Conservation (phyloP, 2,329 filamentous ascomycete species). For the Aspergillus ustus region DNA sequence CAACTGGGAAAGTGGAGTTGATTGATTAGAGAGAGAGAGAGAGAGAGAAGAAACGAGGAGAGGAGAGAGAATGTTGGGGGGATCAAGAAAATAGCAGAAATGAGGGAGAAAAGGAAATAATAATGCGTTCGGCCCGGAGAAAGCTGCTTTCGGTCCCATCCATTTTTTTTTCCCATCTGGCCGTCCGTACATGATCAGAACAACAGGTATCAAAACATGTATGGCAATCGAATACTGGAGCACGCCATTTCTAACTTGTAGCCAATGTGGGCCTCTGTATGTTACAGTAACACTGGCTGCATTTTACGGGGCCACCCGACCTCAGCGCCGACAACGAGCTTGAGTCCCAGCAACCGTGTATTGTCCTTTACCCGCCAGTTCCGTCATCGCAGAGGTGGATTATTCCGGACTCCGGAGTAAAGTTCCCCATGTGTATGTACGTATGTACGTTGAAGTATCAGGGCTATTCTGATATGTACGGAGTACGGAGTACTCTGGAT, state of each 20-base stretch:
- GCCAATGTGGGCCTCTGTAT: conserved; percentile 21
- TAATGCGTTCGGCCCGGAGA: conserved; percentile 23
- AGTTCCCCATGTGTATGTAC: background rate
- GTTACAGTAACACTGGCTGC: conserved; percentile 33
- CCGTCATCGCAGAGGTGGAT: conserved; percentile 20
- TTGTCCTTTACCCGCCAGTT: conserved; percentile 19
- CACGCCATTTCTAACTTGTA: conserved; percentile 1
- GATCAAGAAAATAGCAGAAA: conserved; percentile 37
- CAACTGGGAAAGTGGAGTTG: conserved; percentile 36
- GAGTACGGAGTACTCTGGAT: too few relatives aligned
- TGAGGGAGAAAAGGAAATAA: conserved; percentile 32
- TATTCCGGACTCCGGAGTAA: conserved; percentile 17
- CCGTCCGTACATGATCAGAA: conserved; percentile 31
- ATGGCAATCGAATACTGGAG: conserved; percentile 22
- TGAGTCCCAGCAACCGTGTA: background rate
- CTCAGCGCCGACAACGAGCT: conserved; percentile 16
- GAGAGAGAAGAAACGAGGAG: conserved; percentile 32
- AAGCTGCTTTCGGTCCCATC: conserved; percentile 37
- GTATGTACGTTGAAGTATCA: background rate
- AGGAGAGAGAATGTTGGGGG: too few relatives aligned
- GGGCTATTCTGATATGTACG: background rate
- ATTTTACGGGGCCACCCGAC: conserved; percentile 29
- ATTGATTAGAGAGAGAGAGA: conserved; percentile 39
- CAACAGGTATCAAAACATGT: conserved; percentile 36
- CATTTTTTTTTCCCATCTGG: conserved; percentile 35